Evolutionary conservation across 2,329 filamentous ascomycete species (phyloP).

Genomic region (Tetracladium maxilliforme): DNA sequence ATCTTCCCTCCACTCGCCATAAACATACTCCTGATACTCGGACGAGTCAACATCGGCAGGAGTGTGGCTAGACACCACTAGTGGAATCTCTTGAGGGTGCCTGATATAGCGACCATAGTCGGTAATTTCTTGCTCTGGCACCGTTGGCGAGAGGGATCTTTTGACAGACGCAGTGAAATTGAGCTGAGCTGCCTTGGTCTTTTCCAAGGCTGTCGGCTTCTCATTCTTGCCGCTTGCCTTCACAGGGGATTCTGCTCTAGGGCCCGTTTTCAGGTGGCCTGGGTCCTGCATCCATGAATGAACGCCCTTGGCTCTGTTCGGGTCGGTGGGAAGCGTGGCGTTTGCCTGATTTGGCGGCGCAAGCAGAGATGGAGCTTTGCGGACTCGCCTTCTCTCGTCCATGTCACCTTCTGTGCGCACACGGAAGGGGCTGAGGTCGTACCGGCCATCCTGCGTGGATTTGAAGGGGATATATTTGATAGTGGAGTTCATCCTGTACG

Average conservation of each 20-base stretch:
- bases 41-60: conserved; percentile 38
- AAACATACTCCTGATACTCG: conserved; percentile 73
- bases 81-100: conserved; percentile 76
- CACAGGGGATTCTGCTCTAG: conserved; percentile 7
- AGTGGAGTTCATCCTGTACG: conserved; percentile 83
- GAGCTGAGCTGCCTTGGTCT: conserved; percentile 73
- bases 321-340: conserved; percentile 14
- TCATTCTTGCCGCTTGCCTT: conserved; percentile 19
- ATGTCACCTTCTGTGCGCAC: conserved; percentile 53
- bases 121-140: conserved; percentile 60
- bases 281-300: conserved; percentile 52
- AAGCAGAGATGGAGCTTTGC: conserved; percentile 58
- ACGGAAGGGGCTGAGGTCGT: conserved; percentile 79
- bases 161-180: conserved; percentile 76
- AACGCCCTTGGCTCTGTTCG: conserved; percentile 34
- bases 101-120: conserved; percentile 84
- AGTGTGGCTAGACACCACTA: conserved; percentile 59
- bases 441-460: conserved; percentile 55
- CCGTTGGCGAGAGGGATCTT: conserved; percentile 73
- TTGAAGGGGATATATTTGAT: conserved; percentile 70
- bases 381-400: conserved; percentile 45
- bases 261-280: conserved; percentile 23
- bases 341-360: conserved; percentile 31
- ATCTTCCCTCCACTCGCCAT: conserved; percentile 47
- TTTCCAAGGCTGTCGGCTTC: conserved; percentile 51